phyloP scores from a whole-genome alignment of 768 basidiomycete species.

The Tricholoma saponaceum region DNA sequence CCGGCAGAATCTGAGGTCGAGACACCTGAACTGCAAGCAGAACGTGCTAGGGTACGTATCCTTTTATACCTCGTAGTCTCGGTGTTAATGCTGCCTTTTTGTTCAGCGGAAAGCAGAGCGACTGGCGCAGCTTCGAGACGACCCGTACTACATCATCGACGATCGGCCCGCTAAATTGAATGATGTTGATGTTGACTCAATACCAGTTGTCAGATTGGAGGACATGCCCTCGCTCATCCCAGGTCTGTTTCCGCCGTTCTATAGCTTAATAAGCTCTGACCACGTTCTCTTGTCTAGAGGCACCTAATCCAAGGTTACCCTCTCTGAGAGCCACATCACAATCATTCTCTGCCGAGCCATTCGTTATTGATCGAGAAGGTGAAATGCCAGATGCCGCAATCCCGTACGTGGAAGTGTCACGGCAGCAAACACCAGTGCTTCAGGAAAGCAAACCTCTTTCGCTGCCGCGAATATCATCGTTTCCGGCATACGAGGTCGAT shows the following conservation, averaged over 20 bases:
- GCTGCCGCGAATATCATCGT: conserved; percentile 33
- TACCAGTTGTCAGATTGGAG: conserved; percentile 86
- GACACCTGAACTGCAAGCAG: conserved; percentile 54
- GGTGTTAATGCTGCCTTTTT: not conserved
- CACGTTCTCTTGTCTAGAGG: conserved; percentile 16
- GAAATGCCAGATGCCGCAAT: conserved; percentile 77
- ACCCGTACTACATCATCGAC: conserved; percentile 89
- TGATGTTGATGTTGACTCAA: conserved; percentile 76
- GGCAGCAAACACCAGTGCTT: conserved; percentile 12
- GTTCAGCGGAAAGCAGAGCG: conserved; percentile 71
- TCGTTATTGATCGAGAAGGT: conserved; percentile 70
- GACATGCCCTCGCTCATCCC: conserved; percentile 51
- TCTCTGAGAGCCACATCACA: conserved; percentile 39
- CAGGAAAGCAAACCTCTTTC: conserved; percentile 24
- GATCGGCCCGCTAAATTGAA: conserved; percentile 35
- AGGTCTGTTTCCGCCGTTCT: conserved; percentile 15
- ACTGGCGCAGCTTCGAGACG: conserved; percentile 71
- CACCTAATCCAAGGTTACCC: conserved; percentile 34
- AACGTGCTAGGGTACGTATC: conserved; percentile 58
- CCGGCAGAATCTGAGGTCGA: conserved; percentile 39
- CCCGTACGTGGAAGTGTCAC: conserved; percentile 23
- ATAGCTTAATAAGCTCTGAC: not conserved
- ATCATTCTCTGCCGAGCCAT: conserved; percentile 40
- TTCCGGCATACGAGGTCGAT: conserved; percentile 50
- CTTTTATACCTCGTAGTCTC: not conserved